Evolutionary conservation across 139 green algal genomes (phyloP).

Genomic region (Tetratostichococcus sp.): DNA sequence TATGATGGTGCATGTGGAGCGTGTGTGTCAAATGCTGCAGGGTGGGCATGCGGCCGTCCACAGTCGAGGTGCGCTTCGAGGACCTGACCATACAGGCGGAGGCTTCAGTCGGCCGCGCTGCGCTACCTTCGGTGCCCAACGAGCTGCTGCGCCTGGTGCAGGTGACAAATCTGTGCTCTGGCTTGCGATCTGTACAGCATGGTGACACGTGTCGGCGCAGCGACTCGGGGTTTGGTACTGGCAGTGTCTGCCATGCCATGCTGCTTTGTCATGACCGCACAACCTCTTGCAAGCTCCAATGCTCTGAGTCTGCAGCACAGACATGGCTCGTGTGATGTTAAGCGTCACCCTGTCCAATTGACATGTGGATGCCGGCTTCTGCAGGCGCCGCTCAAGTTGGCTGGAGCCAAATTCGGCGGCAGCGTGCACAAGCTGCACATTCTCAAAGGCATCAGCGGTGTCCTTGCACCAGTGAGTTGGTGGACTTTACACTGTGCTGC

Average conservation of each 20-base stretch:
- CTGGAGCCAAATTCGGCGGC: neutral
- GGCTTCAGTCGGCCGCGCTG: conserved; percentile 3
- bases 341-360: neutral
- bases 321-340: neutral
- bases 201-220: too few relatives aligned
- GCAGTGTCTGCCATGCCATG: too few relatives aligned
- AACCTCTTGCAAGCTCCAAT: neutral
- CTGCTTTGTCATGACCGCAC: neutral
- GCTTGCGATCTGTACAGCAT: neutral
- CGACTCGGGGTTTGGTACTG: too few relatives aligned
- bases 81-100: conserved; percentile 12
- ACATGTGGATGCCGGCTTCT: too few relatives aligned
- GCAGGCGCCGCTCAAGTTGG: conserved; percentile 4
- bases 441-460: conserved; percentile 33
- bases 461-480: conserved; percentile 35
- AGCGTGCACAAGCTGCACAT: conserved; percentile 22
- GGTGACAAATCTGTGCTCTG: neutral
- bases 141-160: neutral
- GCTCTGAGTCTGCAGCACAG: neutral
- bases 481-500: neutral
- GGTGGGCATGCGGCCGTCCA: conserved; percentile 12
- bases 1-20: too few relatives aligned
- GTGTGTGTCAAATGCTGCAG: neutral
- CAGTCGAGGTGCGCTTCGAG: conserved; percentile 22
- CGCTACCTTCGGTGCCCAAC: conserved; percentile 8